A percentile compares a stretch with the other conserved stretches of the same genome.
These are phyloP conservation scores for Candida ortonii DNA, from an alignment of 805 yeast genomes.

Conservation along the genomic window DNA sequence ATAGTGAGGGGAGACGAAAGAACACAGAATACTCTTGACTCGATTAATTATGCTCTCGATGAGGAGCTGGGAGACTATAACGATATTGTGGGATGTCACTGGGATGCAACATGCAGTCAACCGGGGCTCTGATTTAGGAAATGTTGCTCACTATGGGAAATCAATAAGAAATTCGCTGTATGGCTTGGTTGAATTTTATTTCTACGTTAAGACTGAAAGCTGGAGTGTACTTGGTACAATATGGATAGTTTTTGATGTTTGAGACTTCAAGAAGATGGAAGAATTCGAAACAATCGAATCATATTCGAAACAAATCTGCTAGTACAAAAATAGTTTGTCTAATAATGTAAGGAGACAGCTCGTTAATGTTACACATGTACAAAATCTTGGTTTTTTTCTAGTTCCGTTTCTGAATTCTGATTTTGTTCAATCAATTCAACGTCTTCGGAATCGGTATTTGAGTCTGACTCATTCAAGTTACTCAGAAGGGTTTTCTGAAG, in stretches of 20 bases:
- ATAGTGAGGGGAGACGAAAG: constrained; percentile 20
- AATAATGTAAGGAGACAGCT: no score
- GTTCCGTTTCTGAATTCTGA: constrained; percentile 8
- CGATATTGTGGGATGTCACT: constrained; percentile 14
- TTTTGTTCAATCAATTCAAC: constrained; percentile 9
- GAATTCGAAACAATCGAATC: no score
- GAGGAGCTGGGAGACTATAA: constrained; percentile 19
- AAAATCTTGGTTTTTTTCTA: constrained; percentile 23
- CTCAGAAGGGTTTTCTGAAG: constrained; percentile 14
- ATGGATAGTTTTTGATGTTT: no score
- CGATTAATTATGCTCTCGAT: constrained; percentile 19
- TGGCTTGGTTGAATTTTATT: no score
- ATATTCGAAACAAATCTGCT: no score
- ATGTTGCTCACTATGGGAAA: no score
- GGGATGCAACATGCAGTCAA: constrained; percentile 12
- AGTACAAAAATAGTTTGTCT: no score
- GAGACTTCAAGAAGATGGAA: no score
- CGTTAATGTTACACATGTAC: constrained; percentile 2
- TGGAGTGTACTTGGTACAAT: no score
- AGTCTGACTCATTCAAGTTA: constrained; percentile 14
- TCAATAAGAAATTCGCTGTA: no score
- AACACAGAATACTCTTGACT: constrained; percentile 10
- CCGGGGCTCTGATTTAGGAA: no score
- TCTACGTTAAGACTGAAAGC: no score
- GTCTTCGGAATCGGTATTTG: constrained; percentile 7